A percentile compares a stretch with the other conserved stretches of the same genome.
phyloP scores from a whole-genome alignment of 2,329 filamentous ascomycete genomes.

The Cladosporium velox region DNA sequence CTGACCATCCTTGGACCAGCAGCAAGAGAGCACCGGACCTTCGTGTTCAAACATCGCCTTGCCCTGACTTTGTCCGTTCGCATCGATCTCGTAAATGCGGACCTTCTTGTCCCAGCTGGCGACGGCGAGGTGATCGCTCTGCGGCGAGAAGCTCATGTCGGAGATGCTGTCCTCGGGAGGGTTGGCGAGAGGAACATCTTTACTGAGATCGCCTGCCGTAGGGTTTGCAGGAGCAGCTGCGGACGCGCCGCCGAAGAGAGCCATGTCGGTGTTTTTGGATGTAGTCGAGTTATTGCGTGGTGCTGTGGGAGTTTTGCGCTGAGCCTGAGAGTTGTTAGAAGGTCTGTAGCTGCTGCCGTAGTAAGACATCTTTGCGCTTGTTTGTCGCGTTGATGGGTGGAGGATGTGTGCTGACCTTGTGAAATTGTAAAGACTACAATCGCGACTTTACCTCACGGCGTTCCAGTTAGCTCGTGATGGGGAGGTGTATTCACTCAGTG shows the following conservation, averaged over 20 bases:
- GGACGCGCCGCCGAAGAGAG: constrained; percentile 59
- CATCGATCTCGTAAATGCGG: constrained; percentile 88
- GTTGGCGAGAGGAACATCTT: constrained; percentile 76
- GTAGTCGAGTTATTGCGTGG: not conserved
- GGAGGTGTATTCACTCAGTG: not conserved
- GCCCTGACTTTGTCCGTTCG: constrained; percentile 75
- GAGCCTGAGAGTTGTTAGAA: constrained; percentile 13
- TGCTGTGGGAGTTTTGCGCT: not conserved
- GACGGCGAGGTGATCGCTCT: constrained; percentile 79
- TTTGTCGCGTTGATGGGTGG: constrained; percentile 14
- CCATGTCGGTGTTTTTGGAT: constrained; percentile 54
- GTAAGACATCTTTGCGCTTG: constrained; percentile 15
- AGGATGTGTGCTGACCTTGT: constrained; percentile 6
- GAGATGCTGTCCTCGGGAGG: constrained; percentile 89
- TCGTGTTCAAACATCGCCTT: constrained; percentile 86
- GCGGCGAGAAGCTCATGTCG: constrained; percentile 78
- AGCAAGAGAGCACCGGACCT: constrained; percentile 77
- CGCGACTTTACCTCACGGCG: not conserved
- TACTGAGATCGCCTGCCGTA: constrained; percentile 86
- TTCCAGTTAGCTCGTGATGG: not conserved
- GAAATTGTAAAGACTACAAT: not conserved
- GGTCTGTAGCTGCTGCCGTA: not conserved
- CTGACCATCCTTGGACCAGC: constrained; percentile 91
- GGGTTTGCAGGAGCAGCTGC: constrained; percentile 59
- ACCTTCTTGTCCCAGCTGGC: constrained; percentile 98